phyloP scores from a whole-genome alignment of 148 eudicot species.

The Rhododendron molle region DNA sequence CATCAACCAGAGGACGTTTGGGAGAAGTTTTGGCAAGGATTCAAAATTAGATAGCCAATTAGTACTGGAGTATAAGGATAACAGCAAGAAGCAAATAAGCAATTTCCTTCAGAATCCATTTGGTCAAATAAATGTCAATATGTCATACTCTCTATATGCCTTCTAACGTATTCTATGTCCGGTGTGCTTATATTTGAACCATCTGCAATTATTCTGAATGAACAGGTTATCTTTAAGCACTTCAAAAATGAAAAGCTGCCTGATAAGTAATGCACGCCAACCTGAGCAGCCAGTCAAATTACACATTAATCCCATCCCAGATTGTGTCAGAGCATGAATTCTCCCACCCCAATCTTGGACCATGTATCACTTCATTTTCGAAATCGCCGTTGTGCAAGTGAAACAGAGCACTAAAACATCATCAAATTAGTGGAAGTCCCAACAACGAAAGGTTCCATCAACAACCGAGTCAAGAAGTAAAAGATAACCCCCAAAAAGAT shows the following conservation, averaged over 20 bases:
- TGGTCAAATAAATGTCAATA: background rate
- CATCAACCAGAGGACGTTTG: background rate
- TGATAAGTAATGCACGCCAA: background rate
- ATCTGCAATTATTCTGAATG: background rate
- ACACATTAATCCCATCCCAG: background rate
- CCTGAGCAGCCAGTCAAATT: constrained; percentile 1
- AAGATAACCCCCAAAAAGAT: constrained; percentile 74
- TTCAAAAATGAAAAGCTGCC: background rate
- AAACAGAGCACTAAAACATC: constrained; percentile 58
- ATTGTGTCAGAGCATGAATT: background rate
- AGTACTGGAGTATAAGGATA: background rate
- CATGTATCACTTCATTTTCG: background rate
- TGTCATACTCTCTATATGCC: background rate
- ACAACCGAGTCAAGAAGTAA: constrained; percentile 86
- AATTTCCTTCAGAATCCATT: background rate
- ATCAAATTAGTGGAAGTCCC: constrained; percentile 73
- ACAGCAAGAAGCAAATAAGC: background rate
- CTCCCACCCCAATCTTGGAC: background rate
- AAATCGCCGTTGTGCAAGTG: background rate
- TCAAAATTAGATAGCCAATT: background rate
- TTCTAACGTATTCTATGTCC: background rate
- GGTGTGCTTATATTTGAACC: background rate
- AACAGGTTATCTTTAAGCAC: background rate
- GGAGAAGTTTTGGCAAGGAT: background rate
- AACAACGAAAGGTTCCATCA: constrained; percentile 96